phyloP scores from a whole-genome alignment of 2,329 filamentous ascomycete species.

The Arthrinium phaeospermum region DNA sequence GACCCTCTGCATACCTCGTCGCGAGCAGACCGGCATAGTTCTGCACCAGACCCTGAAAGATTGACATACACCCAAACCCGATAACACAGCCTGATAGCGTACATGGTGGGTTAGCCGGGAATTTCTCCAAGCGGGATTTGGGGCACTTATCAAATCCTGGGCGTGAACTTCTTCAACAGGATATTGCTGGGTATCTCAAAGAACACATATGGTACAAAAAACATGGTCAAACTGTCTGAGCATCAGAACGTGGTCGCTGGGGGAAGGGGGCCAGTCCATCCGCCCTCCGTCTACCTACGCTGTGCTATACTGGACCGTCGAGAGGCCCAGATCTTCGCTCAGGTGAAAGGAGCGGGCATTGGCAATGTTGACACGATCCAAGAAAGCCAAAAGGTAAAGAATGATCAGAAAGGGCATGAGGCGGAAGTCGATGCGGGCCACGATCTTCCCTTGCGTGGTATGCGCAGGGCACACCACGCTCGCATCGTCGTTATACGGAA shows the following conservation, averaged over 20 bases:
- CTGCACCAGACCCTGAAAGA: constrained; percentile 77
- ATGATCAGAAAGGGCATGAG: constrained; percentile 76
- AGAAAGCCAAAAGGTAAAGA: constrained; percentile 50
- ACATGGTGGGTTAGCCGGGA: constrained; percentile 15
- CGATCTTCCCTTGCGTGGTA: constrained; percentile 68
- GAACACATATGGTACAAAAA: constrained; percentile 79
- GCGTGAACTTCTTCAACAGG: constrained; percentile 64
- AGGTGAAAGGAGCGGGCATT: constrained; percentile 76
- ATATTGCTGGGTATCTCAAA: constrained; percentile 77
- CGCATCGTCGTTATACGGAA: neutral
- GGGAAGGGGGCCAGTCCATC: neutral
- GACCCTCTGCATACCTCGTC: constrained; percentile 74
- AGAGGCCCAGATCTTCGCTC: constrained; percentile 64
- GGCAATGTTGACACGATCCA: constrained; percentile 76
- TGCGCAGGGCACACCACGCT: constrained; percentile 52
- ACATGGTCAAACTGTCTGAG: constrained; percentile 67
- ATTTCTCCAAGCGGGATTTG: constrained; percentile 63
- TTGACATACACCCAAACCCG: constrained; percentile 76
- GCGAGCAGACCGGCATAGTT: constrained; percentile 80
- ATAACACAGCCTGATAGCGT: constrained; percentile 82
- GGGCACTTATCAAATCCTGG: constrained; percentile 37
- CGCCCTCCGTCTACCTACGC: constrained; percentile 34
- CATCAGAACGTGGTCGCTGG: constrained; percentile 22
- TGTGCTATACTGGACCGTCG: constrained; percentile 70
- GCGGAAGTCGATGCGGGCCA: constrained; percentile 73